Evolutionary conservation across 2,329 filamentous ascomycete genomes (phyloP), one percentile per base, ranked within the genome.

Genomic region (Neobulgaria alba): DNA sequence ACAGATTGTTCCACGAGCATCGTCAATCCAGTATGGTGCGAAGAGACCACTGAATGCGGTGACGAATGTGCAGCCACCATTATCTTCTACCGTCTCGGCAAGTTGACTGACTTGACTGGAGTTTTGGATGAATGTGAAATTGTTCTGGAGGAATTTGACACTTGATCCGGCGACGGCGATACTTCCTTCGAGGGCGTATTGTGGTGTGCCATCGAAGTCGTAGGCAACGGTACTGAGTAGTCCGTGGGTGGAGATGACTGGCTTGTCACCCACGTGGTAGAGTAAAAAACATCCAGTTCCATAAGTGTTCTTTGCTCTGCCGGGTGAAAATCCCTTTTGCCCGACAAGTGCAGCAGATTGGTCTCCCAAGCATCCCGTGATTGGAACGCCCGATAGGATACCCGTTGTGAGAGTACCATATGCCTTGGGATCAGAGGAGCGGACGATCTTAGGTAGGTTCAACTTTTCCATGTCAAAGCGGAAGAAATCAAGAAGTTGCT

Each of bases 21-120:
- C 85, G 58, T 94, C 87, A 47, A 94, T 90, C 88, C 88, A 95
- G 63, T 95, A 94, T 0, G 88, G 88, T 1, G 88, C 88, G 59
- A 94, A 94, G 2, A 95, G 72, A 39, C 88, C 88, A 61, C 82
- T 88, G 60, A 95, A 95, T 1, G 88, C 88, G 2, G 88, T 94
- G 45, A 95, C 88, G 55, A 95, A 80, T 14, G 89, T 77, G 40
- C 88, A 82, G 5, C 88, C 88, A 41, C 87, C 88, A 46, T 83
- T 93, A 61, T 94, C 82, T 2, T 65, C 53, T 5, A 77, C 73
- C 0, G 65, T 68, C 53, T 65, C 63, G 20, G 73, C 73, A 21
- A 78, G 61, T 38, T 65, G 62, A 16, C 66, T 71, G 40, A 77
- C 68, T 44, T 69, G 63, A 43, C 63, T 63, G 2, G 72, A 66